Evolutionary conservation across 805 yeast genomes (phyloP).

Genomic region (Yarrowia sp.): DNA sequence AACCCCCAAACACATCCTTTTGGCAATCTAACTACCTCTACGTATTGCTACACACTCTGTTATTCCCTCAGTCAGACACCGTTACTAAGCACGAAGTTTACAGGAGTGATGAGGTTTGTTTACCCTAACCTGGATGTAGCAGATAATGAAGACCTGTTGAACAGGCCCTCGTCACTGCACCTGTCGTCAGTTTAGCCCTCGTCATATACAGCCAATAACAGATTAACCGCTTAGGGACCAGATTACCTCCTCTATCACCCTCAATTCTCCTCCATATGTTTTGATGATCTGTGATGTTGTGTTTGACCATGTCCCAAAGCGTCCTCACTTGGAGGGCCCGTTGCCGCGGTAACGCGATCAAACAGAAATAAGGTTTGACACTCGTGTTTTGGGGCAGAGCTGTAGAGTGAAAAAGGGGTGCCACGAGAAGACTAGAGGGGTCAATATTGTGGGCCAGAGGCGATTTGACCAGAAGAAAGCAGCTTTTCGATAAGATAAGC

Average conservation of each 20-base stretch:
- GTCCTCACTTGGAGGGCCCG: not conserved
- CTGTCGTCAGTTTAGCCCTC: too few species aligned
- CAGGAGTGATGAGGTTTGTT: not conserved
- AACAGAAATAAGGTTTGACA: not conserved
- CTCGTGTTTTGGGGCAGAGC: slow-evolving; percentile 19
- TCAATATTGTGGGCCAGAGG: not conserved
- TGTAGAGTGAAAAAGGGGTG: slow-evolving; percentile 18
- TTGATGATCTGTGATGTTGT: slow-evolving; percentile 19
- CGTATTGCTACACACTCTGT: not conserved
- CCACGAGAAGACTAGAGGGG: not conserved
- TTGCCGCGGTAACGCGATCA: slow-evolving; percentile 25
- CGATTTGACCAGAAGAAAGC: too few species aligned
- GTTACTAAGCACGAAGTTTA: not conserved
- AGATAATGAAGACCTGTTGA: too few species aligned
- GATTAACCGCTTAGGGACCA: too few species aligned
- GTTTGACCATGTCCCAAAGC: slow-evolving; percentile 16
- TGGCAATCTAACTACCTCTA: too few species aligned
- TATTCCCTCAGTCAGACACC: slow-evolving; percentile 1
- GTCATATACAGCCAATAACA: too few species aligned
- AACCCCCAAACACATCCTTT: not conserved
- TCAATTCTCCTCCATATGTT: not conserved
- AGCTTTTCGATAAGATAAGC: too few species aligned
- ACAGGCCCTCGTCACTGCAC: too few species aligned
- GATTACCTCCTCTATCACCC: too few species aligned
- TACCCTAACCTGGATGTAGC: not conserved